Conservation (phyloP, 129 eudicot genomes). For the Heracleum sosnowskyi region DNA sequence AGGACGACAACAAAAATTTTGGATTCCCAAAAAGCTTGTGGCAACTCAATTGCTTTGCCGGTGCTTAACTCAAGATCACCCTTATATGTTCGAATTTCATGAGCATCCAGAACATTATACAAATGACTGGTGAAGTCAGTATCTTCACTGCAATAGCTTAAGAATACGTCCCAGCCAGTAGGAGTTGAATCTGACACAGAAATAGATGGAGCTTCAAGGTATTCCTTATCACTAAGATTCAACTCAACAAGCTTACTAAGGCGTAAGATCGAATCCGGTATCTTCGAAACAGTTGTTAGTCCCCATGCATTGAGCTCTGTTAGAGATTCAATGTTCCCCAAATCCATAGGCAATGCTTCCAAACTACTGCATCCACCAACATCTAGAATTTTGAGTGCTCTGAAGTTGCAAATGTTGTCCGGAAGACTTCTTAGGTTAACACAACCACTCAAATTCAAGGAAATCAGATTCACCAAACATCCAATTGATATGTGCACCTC, state of each 20-base stretch:
- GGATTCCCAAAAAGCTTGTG: not conserved
- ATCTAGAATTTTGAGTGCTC: not conserved
- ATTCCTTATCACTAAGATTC: not conserved
- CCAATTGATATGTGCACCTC: constrained; percentile 13
- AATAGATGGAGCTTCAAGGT: not conserved
- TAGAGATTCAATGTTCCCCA: constrained; percentile 1
- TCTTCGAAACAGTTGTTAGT: not conserved
- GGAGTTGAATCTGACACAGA: not conserved
- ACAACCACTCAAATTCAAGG: not conserved
- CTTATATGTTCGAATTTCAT: not conserved
- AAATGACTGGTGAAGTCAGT: not conserved
- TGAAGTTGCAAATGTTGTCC: not conserved
- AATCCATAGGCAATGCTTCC: not conserved
- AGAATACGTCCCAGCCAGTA: not conserved
- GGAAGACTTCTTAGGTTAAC: not conserved
- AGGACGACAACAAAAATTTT: not conserved
- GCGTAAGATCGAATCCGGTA: not conserved
- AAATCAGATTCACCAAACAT: not conserved
- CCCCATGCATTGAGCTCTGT: not conserved
- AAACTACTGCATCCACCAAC: not conserved
- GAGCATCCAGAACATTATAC: not conserved
- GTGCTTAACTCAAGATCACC: not conserved
- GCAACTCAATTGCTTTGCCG: not conserved
- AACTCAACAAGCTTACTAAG: not conserved
- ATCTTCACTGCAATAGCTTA: not conserved